phyloP scores from a whole-genome alignment of 2,329 filamentous ascomycete genomes.

The Alternaria panax region DNA sequence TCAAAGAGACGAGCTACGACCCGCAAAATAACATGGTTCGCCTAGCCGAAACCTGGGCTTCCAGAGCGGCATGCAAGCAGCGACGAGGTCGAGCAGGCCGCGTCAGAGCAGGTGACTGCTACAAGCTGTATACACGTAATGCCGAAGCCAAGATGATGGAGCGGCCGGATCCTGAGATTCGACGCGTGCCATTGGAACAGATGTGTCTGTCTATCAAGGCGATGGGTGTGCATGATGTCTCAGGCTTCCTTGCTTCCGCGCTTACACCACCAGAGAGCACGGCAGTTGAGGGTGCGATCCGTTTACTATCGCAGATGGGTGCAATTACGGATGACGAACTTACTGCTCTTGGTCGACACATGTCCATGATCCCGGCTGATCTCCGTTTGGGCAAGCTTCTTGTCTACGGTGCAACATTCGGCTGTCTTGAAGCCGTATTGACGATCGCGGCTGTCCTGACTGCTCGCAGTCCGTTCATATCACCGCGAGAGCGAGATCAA shows the following conservation, averaged over 20 bases:
- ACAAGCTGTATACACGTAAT: conserved; percentile 90
- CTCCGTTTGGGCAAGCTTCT: conserved; percentile 92
- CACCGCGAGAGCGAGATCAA: conserved; percentile 81
- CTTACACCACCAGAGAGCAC: conserved; percentile 86
- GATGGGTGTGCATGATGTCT: conserved; percentile 88
- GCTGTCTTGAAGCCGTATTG: conserved; percentile 86
- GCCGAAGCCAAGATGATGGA: conserved; percentile 86
- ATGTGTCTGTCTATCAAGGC: conserved; percentile 92
- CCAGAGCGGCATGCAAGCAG: conserved; percentile 91
- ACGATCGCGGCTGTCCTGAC: conserved; percentile 94
- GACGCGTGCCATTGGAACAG: conserved; percentile 90
- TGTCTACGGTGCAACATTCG: conserved; percentile 93
- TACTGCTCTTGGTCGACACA: conserved; percentile 87
- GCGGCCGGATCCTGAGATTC: conserved; percentile 90
- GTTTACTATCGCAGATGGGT: conserved; percentile 81
- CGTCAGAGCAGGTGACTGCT: conserved; percentile 89
- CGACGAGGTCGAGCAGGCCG: conserved; percentile 90
- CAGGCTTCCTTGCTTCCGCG: conserved; percentile 80
- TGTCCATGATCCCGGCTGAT: conserved; percentile 95
- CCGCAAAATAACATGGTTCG: conserved; percentile 91
- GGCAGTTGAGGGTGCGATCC: conserved; percentile 86
- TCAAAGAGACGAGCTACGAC: conserved; percentile 97
- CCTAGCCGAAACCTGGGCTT: conserved; percentile 94
- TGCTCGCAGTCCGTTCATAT: conserved; percentile 83
- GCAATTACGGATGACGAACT: conserved; percentile 85